Evolutionary conservation across 768 basidiomycete genomes (phyloP).

Genomic region (Pisolithus albus): DNA sequence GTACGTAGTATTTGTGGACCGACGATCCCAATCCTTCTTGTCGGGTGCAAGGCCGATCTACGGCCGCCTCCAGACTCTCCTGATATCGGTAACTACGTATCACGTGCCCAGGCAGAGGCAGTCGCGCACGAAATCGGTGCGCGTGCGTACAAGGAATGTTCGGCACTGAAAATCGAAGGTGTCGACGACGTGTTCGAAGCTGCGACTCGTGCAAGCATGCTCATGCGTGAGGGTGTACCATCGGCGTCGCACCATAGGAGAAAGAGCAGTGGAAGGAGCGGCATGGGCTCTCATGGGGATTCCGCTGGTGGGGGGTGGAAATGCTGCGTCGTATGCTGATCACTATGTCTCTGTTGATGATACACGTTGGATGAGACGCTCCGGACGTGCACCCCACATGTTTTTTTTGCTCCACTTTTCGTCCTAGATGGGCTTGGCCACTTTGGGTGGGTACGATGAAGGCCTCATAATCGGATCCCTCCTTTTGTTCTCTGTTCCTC

Average conservation of each 20-base stretch:
- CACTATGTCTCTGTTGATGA: neutral
- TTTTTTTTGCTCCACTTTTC: too few relatives aligned
- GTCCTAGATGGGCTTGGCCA: too few relatives aligned
- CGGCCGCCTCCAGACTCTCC: conserved; percentile 52
- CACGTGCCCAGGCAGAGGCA: conserved; percentile 73
- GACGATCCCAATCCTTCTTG: conserved; percentile 87
- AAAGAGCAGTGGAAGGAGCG: conserved; percentile 43
- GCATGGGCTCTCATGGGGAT: conserved; percentile 30
- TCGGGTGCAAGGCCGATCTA: conserved; percentile 94
- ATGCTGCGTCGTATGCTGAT: conserved; percentile 66
- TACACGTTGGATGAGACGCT: too few relatives aligned
- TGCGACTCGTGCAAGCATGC: conserved; percentile 93
- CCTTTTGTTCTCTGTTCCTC: too few relatives aligned
- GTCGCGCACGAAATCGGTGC: conserved; percentile 84
- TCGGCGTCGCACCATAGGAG: conserved; percentile 46
- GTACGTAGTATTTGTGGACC: conserved; percentile 94
- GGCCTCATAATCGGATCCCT: too few relatives aligned
- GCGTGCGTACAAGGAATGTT: conserved; percentile 91
- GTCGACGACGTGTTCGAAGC: conserved; percentile 98
- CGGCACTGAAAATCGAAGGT: conserved; percentile 82
- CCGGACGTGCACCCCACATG: too few relatives aligned
- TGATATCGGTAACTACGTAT: conserved; percentile 52
- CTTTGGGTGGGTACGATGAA: too few relatives aligned
- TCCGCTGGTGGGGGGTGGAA: conserved; percentile 38
- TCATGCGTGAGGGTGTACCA: conserved; percentile 82